Base-by-base conservation (phyloP, 441 rosid species). In the Aquilaria agallochum region DNA sequence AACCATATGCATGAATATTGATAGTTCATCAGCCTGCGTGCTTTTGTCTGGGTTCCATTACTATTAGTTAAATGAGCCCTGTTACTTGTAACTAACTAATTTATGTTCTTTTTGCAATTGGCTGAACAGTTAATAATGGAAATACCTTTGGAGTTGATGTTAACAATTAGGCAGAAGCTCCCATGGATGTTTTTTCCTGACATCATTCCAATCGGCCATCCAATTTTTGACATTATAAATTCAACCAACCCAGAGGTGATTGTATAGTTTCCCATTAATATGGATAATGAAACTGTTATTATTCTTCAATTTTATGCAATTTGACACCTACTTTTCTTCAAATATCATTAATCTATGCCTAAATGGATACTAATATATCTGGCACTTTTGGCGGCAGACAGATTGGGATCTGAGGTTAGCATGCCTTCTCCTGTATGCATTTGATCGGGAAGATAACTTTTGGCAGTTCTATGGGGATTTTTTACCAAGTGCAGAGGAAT, bases 141-240 rank as follows among this genome's bases (percentile, higher is more conserved):
- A 83, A 88, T 93, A 75, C 98, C 98, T 32, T 63, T 86, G 45
- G 96, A 90, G 72, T 70, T 88, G 76, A 90, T 93, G 96, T 67
- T 93, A 55, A 93, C 95, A 8, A 72, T 93, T 57, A 87, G 98
- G 64, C 75, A 90, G 68, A 87, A 90, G 74, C 85, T 63, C 45
- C 96, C 98, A 36, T 93, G 96, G 98, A 86, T 90, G 98, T 93
- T 93, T 80, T 93, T 93, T 71, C 98, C 98, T 1, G 94, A 93
- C 71, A 77, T 82, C 70, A 77, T 93, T 11, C 98, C 96, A 1
- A 47, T 90, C 5, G 97, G 96, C 63, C 98, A 93, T 81, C 96
- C 95, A 5, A 92, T 92, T 69, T 93, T 93, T 68, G 97, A 88
- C 75, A 85, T 90, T 54, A 87, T 88, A 60, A 90, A 93, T 78